Conservation (phyloP, 2,329 filamentous ascomycete species). For the Beauveria sp. region DNA sequence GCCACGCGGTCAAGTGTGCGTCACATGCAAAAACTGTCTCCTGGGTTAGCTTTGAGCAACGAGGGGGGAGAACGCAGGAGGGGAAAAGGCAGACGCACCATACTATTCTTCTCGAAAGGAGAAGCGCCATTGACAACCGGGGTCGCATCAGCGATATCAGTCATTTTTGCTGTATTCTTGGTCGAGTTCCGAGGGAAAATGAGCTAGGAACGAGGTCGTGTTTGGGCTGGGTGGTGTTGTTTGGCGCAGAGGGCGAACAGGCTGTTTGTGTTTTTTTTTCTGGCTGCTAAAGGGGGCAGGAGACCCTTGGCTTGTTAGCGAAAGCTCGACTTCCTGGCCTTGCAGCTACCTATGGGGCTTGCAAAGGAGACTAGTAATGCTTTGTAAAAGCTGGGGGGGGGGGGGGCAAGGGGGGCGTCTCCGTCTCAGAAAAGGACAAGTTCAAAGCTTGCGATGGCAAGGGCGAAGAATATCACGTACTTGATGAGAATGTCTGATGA, state of each 20-base stretch:
- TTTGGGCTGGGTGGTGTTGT: conserved; percentile 2
- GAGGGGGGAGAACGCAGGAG: neutral
- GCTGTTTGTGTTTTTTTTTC: conserved; percentile 6
- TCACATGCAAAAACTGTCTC: conserved; percentile 14
- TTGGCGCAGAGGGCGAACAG: neutral
- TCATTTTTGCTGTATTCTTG: conserved; percentile 25
- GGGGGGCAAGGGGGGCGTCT: neutral
- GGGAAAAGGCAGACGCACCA: conserved; percentile 32
- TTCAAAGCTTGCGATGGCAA: neutral
- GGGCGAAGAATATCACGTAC: neutral
- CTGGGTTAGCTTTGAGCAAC: conserved; percentile 8
- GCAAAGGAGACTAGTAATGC: neutral
- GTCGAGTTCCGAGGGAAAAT: neutral
- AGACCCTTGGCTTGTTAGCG: conserved; percentile 9
- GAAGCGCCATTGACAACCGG: conserved; percentile 38
- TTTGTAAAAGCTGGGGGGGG: neutral
- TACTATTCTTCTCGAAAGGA: conserved; percentile 42
- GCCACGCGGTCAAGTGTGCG: conserved; percentile 9
- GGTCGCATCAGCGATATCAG: conserved; percentile 32
- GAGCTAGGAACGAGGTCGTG: neutral
- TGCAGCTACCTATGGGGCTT: neutral
- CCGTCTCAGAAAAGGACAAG: neutral
- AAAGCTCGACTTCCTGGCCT: neutral
- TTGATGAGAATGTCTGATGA: neutral
- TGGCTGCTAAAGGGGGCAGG: conserved; percentile 10